Evolutionary conservation across 2,329 filamentous ascomycete genomes (phyloP), one percentile per base, ranked within the genome.

Genomic region (Aaosphaeria arxii): DNA sequence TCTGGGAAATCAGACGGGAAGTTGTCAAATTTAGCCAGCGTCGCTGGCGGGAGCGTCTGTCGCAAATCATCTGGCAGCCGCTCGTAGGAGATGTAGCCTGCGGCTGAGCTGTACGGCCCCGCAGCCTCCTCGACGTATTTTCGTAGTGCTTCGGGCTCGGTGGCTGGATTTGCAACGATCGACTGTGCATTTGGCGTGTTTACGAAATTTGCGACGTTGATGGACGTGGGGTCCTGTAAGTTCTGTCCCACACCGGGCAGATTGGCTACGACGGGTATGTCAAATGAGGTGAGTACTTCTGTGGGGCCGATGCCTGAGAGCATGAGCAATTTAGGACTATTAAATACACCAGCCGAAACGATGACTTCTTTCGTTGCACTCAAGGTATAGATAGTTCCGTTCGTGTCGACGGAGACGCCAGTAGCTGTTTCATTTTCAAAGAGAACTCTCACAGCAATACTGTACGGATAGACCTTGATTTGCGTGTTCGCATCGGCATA

Each of bases 201-300:
- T 11, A 48, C 43, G 17, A 50, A 50, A 30, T 46, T 46, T 3
- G 28, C 46, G 11, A 48, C 45, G 24, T 43, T 43, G 33, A 53
- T 35, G 11, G 43, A 46, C 30, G 48, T 83, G 40, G 56, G 53
- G 45, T 59, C 57, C 40, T 82, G 74, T 4, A 87, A 71, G 64
- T 85, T 82, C 49, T 77, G 77, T 4, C 83, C 84, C 2, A 87
- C 82, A 31, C 83, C 80, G 1, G 78, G 77, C 1, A 81, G 77
- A 53, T 85, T 73, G 3, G 75, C 70, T n/a, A 83, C 53, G 0
- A 79, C 67, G 2, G 72, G 58, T 52, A 86, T 84, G 7, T 71
- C 66, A 55, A 79, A 74, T 40, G 70, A 67, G 13, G 72, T 47
- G 5, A 87, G 75, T 48, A 81, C 76, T 0, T 67, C 57, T 5